Base-by-base conservation (phyloP, 2,329 filamentous ascomycete species). In the Capronia americana region DNA sequence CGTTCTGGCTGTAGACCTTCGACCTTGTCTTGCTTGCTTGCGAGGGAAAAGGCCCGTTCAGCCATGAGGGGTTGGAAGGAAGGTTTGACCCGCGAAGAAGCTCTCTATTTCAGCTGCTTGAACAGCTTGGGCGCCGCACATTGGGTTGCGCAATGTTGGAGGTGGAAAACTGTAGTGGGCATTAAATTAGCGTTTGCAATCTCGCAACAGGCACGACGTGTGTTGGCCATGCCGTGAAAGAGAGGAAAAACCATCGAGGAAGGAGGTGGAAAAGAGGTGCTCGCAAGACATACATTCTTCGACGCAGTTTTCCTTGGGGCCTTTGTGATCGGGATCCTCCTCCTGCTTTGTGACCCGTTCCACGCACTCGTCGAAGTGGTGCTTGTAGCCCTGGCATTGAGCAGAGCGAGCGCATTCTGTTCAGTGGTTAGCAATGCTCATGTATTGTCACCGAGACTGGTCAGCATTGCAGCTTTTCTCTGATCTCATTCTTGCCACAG, bases 121-220 rank as follows among this genome's bases (percentile, higher is more conserved):
- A 92, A 99, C 76, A 99, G 90, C 89, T 97, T 97, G 77, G 94
- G 93, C 63, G 95, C 95, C 70, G 95, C 94, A 80, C 95, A 99
- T 79, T 90, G 85, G 76, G 88, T 92, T 71, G 94, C 92, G 85
- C 95, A 99, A 87, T 98, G 95, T 75, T 92, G 90, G 75, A 99
- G 92, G 83, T 99, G 94, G 91, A 99, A 99, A 86, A 97, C 94
- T 97, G 74, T 59, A 61, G 55, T 1, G n/a, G 55, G 28, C 17
- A 44, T 10, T 17, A 44, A 20, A 20, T 44, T 44, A 44, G 38
- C 38, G 1, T n/a, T 10, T 44, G 17, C 17, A 44, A n/a, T 20
- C 17, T 44, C 38, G 38, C 38, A 44, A 44, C 17, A 12, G 38
- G 38, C 38, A 44, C 17, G 17, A n/a, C 38, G 38, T n/a, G 17